These are phyloP conservation scores for Pythium angustatum DNA, from an alignment of 352 stramenopile species.

Conservation along the genomic window DNA sequence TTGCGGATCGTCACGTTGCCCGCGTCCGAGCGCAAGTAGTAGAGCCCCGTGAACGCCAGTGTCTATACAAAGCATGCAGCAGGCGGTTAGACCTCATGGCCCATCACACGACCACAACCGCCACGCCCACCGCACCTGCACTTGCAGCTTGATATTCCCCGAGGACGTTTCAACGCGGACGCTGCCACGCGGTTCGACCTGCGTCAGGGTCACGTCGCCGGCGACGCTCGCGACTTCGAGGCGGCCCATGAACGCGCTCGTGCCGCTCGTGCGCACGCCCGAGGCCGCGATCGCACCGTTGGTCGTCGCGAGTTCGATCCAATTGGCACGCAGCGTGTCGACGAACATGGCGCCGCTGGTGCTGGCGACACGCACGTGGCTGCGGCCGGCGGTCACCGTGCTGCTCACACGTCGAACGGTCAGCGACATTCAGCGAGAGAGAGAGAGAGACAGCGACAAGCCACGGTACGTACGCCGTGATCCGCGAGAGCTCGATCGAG, in stretches of 20 bases:
- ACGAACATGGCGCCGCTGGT: slow-evolving; percentile 50
- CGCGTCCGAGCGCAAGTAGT: slow-evolving; percentile 65
- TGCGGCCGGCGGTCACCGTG: slow-evolving; percentile 48
- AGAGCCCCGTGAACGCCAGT: slow-evolving; percentile 61
- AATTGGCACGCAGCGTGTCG: slow-evolving; percentile 50
- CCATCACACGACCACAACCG: too few relatives aligned
- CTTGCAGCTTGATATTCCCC: slow-evolving; percentile 58
- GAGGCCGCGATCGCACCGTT: slow-evolving; percentile 46
- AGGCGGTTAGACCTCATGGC: not conserved
- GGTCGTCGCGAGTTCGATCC: slow-evolving; percentile 50
- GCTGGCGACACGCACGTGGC: slow-evolving; percentile 47
- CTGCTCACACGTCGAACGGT: too few relatives aligned
- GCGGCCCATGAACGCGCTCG: slow-evolving; percentile 66
- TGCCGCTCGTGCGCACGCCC: slow-evolving; percentile 34
- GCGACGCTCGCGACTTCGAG: slow-evolving; percentile 62
- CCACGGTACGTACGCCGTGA: slow-evolving; percentile 44
- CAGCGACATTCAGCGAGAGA: too few relatives aligned
- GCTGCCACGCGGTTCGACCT: slow-evolving; percentile 51
- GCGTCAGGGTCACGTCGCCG: slow-evolving; percentile 53
- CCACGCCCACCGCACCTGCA: slow-evolving; percentile 27
- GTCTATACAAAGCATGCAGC: slow-evolving; percentile 4
- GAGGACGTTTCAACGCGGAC: slow-evolving; percentile 70
- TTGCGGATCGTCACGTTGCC: slow-evolving; percentile 59
- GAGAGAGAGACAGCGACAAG: too few relatives aligned
- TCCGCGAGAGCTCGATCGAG: slow-evolving; percentile 37